Evolutionary conservation across 2,329 filamentous ascomycete genomes (phyloP), one percentile per base, ranked within the genome.

Genomic region (Cladophialophora bantiana): DNA sequence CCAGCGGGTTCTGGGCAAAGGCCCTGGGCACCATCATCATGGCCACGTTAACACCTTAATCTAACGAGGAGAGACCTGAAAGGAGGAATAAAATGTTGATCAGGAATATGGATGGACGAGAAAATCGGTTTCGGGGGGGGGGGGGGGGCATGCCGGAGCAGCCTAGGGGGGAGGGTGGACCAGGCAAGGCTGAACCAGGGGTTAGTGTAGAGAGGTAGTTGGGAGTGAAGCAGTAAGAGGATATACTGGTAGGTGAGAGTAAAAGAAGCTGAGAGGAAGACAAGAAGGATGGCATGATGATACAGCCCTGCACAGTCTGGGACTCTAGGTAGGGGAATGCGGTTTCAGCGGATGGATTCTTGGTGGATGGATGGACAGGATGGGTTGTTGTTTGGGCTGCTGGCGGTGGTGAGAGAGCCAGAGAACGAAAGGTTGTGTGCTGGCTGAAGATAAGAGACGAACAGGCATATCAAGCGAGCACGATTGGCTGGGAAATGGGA

Each of bases 1-100:
- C 70, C 36, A 75, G 70, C 10, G 78, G 78, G 48, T 70, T 76
- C 54, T 78, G 78, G 18, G 77, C 70, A 66, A 79, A 80, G 58
- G 78, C 75, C 70, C 78, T 74, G 45, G 78, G 78, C 57, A 80
- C 77, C 78, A 81, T 81, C 78, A 80, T 80, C 61, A 59, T 67
- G 60, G 34, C 38, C 35, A 36, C 32, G 42, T 36, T 26, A 7
- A 18, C n/a, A 36, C 38, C 45, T 18, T 35, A 45, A 4, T 38
- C 32, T 34, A 31, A 6, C 48, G 31, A 31, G 5, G 26, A 31
- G 2, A 42, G 7, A 50, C 20, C 45, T 50, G 20, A 5, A 20
- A 0, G 26, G 45, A 31, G 12, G 38, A 50, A 50, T 38, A 18
- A 42, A 36, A 15, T 53, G 12, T 59, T 31, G 13, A 56, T n/a